A percentile compares a stretch with the other conserved stretches of the same genome.
Conservation (phyloP, 495 filamentous ascomycete genomes). For the Thermochaetoides thermophila region DNA sequence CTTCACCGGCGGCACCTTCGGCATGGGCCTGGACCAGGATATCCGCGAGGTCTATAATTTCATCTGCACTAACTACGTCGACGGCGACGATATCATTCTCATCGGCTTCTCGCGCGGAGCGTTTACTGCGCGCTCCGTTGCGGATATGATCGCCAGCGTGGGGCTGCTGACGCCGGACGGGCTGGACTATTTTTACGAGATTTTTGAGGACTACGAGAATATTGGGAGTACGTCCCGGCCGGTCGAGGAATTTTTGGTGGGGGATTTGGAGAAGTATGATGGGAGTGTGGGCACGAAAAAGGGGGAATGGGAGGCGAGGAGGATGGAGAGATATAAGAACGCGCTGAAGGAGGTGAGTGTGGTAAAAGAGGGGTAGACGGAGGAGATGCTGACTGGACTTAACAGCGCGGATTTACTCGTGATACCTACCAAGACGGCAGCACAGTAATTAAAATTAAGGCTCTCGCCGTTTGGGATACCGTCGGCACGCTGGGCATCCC, state of each 20-base stretch:
- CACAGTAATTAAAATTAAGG: conserved; percentile 23
- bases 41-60: conserved; percentile 53
- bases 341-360: conserved; percentile 10
- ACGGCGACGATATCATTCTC: conserved; percentile 50
- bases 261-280: conserved; percentile 9
- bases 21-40: conserved; percentile 29
- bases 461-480: conserved; percentile 25
- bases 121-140: conserved; percentile 49
- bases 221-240: conserved; percentile 11
- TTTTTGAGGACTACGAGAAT: conserved; percentile 40
- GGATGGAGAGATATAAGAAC: conserved; percentile 15
- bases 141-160: conserved; percentile 42
- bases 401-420: conserved; percentile 5
- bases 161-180: conserved; percentile 48
- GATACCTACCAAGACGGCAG: conserved; percentile 14
- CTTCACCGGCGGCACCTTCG: conserved; percentile 34
- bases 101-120: conserved; percentile 58
- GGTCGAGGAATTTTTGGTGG: conserved; percentile 11
- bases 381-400: no score
- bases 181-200: conserved; percentile 41
- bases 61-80: conserved; percentile 45
- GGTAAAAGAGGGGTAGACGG: background rate
- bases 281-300: conserved; percentile 12
- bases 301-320: conserved; percentile 14
- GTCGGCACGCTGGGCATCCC: conserved; percentile 24